phyloP scores from a whole-genome alignment of 805 yeast genomes.

The Candida odintsovae region DNA sequence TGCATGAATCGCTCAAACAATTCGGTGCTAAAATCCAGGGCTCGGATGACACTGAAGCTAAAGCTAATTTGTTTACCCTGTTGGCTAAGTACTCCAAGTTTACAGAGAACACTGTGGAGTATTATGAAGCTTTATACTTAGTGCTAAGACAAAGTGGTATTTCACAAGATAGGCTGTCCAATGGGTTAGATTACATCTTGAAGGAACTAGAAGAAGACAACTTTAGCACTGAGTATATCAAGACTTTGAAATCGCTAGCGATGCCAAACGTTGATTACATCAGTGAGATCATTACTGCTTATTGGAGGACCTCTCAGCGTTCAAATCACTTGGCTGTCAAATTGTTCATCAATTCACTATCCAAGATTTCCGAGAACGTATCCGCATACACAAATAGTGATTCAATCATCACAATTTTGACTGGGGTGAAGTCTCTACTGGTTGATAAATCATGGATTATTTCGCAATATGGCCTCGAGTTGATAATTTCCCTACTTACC shows the following conservation, averaged over 20 bases:
- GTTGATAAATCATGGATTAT: constrained; percentile 51
- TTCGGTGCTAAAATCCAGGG: constrained; percentile 12
- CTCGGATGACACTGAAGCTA: constrained; percentile 9
- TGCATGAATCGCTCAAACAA: constrained; percentile 7
- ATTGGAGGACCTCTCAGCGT: constrained; percentile 9
- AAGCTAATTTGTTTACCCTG: constrained; percentile 26
- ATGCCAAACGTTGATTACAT: constrained; percentile 13
- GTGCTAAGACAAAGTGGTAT: constrained; percentile 25
- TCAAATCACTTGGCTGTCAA: constrained; percentile 2
- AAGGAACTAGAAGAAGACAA: constrained; percentile 1
- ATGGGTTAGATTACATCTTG: constrained; percentile 20
- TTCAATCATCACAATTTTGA: not conserved
- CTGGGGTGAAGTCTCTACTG: constrained; percentile 35
- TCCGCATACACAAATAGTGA: not conserved
- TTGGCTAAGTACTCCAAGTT: constrained; percentile 16
- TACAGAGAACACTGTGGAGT: constrained; percentile 18
- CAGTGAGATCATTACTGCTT: constrained; percentile 19
- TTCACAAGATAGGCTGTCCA: constrained; percentile 7
- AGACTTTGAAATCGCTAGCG: constrained; percentile 15
- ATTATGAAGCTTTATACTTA: constrained; percentile 30
- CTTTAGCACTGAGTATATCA: constrained; percentile 15
- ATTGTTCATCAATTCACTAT: constrained; percentile 14
- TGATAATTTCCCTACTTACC: constrained; percentile 37
- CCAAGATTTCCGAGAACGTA: constrained; percentile 6
- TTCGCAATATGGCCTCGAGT: constrained; percentile 62